Base-by-base conservation (phyloP, 192 early-diverging fungal genomes). In the Gryganskiella cystojenkinii region DNA sequence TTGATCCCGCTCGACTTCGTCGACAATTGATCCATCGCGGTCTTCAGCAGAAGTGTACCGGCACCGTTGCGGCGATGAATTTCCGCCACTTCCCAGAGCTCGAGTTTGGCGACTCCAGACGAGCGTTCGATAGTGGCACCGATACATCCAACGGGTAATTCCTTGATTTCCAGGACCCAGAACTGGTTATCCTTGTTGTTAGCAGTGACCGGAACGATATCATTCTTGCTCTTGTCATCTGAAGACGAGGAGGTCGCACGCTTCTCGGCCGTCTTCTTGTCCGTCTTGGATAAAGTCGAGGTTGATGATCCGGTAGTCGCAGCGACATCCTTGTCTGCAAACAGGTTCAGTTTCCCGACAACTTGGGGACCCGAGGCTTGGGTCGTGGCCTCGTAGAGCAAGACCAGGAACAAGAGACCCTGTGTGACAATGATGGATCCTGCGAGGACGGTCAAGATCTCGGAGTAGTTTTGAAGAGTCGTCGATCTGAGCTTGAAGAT, bases 41-140 rank as follows among this genome's bases (percentile, higher is more conserved):
- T 55, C 65, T 76, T 76, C 33, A 76, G 60, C 22, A 76, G 11
- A 25, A 68, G 45, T 2, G 73, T 63, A 4, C 73, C 73, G 8
- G 60, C 53, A 2, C 73, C 73, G 0, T 57, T 54, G 0, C 59
- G 49, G 10, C 56, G 73, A 30, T 50, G 33, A 0, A 43, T 49
- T 11, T 43, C 7, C 4, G 33, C 5, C 33, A 76, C 65, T 0
- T 46, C 60, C 73, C 73, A 76, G 44, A 30, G 34, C 31, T 57
- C 61, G 9, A 76, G 6, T 4, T 20, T 22, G 0, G 73, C 73
- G 25, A 56, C 52, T 15, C 46, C 14, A 10, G 43, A 44, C 31
- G 59, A 25, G 7, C 25, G 44, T 20, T 76, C 60, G 1, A 76
- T 40, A 22, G 62, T 10, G 0, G 73, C 59, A 19, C 73, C 73